Conservation (phyloP, 2,329 filamentous ascomycete species). For the Simplicillium aogashimaense region DNA sequence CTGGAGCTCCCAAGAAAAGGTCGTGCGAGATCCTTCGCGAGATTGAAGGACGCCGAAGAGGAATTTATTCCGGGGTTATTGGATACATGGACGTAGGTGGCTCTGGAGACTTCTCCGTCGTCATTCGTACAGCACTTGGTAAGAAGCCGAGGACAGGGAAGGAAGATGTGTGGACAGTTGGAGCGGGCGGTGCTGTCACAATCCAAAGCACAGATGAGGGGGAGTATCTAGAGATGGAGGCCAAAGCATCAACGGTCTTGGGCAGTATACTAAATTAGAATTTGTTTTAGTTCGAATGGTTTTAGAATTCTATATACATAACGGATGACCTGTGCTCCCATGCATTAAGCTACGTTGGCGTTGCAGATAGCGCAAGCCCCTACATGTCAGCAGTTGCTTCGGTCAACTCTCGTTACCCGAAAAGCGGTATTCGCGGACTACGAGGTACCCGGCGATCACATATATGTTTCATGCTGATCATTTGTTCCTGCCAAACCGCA, state of each 20-base stretch:
- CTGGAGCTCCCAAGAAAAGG: conserved; percentile 63
- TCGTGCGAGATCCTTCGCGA: conserved; percentile 55
- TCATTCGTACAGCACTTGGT: conserved; percentile 56
- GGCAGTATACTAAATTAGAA: too few species aligned
- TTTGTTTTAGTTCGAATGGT: too few species aligned
- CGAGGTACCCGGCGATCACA: too few species aligned
- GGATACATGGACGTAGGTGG: conserved; percentile 64
- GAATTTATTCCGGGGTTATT: conserved; percentile 59
- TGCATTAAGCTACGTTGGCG: too few species aligned
- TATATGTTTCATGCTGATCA: too few species aligned
- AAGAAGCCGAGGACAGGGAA: conserved; percentile 3
- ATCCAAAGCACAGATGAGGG: conserved; percentile 50
- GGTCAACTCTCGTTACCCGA: too few species aligned
- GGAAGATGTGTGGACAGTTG: conserved; percentile 48
- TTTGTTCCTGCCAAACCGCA: too few species aligned
- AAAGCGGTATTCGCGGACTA: too few species aligned
- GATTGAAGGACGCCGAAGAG: conserved; percentile 44
- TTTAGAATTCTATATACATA: too few species aligned
- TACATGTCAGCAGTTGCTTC: too few species aligned
- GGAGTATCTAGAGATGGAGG: conserved; percentile 62
- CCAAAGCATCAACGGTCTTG: conserved; percentile 22
- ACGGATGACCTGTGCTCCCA: too few species aligned
- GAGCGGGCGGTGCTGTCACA: conserved; percentile 65
- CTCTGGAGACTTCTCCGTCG: conserved; percentile 60
- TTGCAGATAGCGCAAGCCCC: too few species aligned